Evolutionary conservation across 345 rosid species (phyloP).

Genomic region (Hypericum perforatum): DNA sequence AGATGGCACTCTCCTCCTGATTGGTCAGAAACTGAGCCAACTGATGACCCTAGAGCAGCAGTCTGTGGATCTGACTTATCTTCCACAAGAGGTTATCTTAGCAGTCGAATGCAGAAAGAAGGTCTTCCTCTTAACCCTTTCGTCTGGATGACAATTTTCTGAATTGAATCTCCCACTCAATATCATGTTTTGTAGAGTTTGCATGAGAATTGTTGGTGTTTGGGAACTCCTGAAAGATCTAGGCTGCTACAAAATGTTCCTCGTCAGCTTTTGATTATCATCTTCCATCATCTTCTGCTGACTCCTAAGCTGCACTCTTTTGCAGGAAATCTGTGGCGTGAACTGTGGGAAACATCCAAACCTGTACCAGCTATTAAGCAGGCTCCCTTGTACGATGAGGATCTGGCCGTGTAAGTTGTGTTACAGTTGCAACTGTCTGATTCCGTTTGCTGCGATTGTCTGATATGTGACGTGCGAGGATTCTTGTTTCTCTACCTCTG

Average conservation of each 20-base stretch:
- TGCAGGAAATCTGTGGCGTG: constrained; percentile 89
- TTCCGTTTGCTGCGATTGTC: neutral
- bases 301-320: neutral
- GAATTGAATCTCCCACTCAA: neutral
- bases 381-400: constrained; percentile 86
- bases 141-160: constrained; percentile 3
- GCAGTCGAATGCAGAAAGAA: constrained; percentile 94
- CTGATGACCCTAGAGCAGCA: constrained; percentile 28
- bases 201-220: no score
- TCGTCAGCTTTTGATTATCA: no score
- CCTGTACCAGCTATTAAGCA: constrained; percentile 87
- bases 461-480: constrained; percentile 1
- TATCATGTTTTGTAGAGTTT: no score
- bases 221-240: no score
- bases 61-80: constrained; percentile 33
- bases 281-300: no score
- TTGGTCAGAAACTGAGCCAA: constrained; percentile 62
- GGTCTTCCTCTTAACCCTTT: constrained; percentile 31
- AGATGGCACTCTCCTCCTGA: constrained; percentile 99
- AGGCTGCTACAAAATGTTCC: no score
- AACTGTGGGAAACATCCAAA: constrained; percentile 88
- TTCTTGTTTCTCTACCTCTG: constrained; percentile 15
- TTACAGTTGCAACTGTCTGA: neutral
- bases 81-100: constrained; percentile 62
- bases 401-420: constrained; percentile 78